Percentiles rank a stretch among this genome's conserved stretches.
Evolutionary conservation across 2,329 filamentous ascomycete species (phyloP).

Genomic region (Elsinoe ampelina): DNA sequence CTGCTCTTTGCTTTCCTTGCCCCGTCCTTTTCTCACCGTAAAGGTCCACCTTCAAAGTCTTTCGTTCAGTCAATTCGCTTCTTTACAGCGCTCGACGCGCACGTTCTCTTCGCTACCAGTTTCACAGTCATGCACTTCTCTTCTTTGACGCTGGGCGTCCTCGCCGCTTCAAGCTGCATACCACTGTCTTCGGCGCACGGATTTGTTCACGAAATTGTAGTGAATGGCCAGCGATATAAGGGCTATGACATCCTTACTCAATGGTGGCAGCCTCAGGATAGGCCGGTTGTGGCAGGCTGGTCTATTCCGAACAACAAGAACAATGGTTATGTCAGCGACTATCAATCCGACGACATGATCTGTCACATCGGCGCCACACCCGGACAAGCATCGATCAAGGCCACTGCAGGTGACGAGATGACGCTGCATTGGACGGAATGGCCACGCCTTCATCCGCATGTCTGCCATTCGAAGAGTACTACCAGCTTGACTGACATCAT

Average conservation of each 20-base stretch:
- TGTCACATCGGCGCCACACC: conserved; percentile 46
- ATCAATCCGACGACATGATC: conserved; percentile 22
- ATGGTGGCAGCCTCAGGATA: conserved; percentile 25
- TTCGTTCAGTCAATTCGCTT: not conserved
- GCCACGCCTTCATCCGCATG: conserved; percentile 46
- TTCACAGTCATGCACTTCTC: not conserved
- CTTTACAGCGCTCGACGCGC: not conserved
- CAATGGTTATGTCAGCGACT: conserved; percentile 25
- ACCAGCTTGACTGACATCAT: not conserved
- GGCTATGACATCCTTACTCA: conserved; percentile 35
- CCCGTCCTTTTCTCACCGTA: not conserved
- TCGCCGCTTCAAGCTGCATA: not conserved
- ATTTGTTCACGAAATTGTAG: conserved; percentile 35
- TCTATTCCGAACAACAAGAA: conserved; percentile 35
- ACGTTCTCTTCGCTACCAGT: not conserved
- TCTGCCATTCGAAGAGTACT: too few relatives aligned
- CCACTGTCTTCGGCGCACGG: conserved; percentile 35
- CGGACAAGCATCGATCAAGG: conserved; percentile 42
- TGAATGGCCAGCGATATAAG: conserved; percentile 39
- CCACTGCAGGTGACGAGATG: conserved; percentile 50
- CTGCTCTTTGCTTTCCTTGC: not conserved
- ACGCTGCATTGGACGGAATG: conserved; percentile 55
- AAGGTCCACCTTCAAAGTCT: not conserved
- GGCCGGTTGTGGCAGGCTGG: conserved; percentile 45
- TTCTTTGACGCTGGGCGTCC: conserved; percentile 1